Evolutionary conservation across 352 stramenopile genomes (phyloP), one percentile per base, ranked within the genome.

Genomic region (Pythium phragmiticola): DNA sequence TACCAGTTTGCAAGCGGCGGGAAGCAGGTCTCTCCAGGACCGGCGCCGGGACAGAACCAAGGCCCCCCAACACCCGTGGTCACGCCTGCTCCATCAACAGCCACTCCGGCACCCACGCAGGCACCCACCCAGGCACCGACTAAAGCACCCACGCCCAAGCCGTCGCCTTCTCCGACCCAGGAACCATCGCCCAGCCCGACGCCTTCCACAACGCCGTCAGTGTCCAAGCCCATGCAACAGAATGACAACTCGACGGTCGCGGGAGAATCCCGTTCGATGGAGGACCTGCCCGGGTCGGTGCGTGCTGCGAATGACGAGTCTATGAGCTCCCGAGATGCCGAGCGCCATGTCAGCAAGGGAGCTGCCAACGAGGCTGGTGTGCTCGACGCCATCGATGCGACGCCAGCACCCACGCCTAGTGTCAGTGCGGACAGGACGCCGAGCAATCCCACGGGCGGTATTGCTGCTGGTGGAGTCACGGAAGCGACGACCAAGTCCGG

Each of bases 361-460:
- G 53, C 39, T 7, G 47, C 56, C 21, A 17, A 55, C 12, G 59
- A 66, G 59, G 34, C 59, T 14, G 59, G 59, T 12, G 59, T 66
- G 19, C n/a, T 50, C 39, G 46, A 55, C 23, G 26, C 14, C 13
- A 7, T 21, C 3, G 43, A 37, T 9, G 2, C 34, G 49, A 48
- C 59, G 46, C 33, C 56, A 4, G 8, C 45, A 17, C 28, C 42
- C 6, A 46, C 13, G 7, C 12, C 30, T 6, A 46, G 9, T n/a
- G 19, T 17, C 11, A 47, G 26, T 30, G 26, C 45, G 2, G 12
- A 11, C 34, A 58, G 7, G 28, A 23, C 52, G 4, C 12, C 46
- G 7, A 51, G n/a, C 6, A 21, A 30, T 11, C 9, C 11, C 19
- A 16, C 23, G 21, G 14, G 8, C 19, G 30, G 19, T 9, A 42